Base-by-base conservation (phyloP, 495 filamentous ascomycete genomes). In the Gamarada debralockiae region DNA sequence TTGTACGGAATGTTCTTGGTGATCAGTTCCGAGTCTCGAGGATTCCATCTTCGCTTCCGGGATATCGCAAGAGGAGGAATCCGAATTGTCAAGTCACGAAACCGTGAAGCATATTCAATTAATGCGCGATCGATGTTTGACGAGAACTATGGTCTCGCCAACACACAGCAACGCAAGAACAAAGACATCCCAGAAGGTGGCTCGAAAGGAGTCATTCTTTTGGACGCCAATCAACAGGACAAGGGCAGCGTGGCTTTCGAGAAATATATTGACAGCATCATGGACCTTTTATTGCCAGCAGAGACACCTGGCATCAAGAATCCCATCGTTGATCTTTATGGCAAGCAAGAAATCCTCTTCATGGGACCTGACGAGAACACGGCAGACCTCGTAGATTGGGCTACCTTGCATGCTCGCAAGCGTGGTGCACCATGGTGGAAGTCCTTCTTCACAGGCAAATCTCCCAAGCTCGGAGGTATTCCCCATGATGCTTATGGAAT, bases 101-200 rank as follows among this genome's bases (percentile, higher is more conserved):
- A 92, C 69, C 84, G 86, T 62, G 93, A 98, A 69, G 88, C 90
- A 0, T 98, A 96, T 65, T 78, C 87, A 53, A 97, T 97, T 76
- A 98, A 98, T 61, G 91, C 91, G 10, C 87, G 95, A 37, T 93
- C 87, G 17, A 77, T 97, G 41, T 98, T 98, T 59, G 93, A 98
- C 57, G 93, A 98, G 71, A 98, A 98, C 70, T 98, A 98, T 70
- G 92, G 92, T 53, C 82, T 98, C 55, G 93, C 93, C 55, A 97
- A 93, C 69, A 98, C 93, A 0, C 93, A 98, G 70, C 95, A 97
- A 74, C 89, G 95, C 63, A 98, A 98, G 81, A 98, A 98, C 77
- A 98, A 98, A 74, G 93, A 98, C 63, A 98, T 98, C 37, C 93
- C 93, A n/a, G 93, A 98, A 75, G 93, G 93, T 48, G 93, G 93